Evolutionary conservation across 208 protist species (phyloP), one percentile per base, ranked within the genome.

Genomic region (Spongospora subterranea): DNA sequence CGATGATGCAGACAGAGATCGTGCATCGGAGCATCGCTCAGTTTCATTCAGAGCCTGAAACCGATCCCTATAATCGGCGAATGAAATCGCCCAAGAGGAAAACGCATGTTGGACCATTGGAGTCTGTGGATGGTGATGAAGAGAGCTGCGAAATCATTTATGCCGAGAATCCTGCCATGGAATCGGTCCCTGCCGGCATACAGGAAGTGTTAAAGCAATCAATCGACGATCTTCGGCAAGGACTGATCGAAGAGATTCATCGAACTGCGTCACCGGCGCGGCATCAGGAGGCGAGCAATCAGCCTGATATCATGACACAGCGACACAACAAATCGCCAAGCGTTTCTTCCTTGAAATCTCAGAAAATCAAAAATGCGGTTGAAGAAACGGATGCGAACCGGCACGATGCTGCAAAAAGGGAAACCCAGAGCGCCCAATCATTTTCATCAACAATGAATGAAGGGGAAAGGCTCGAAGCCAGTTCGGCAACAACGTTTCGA

Each of bases 1-100:
- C 71, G 13, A 82, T 82, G 71, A 82, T 82, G 71, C 71, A 82
- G n/a, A 35, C 13, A 35, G 71, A 82, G 6, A 6, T 82, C 6
- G 71, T 35, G 17, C 71, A 82, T 20, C 6, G 71, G 13, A 82
- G 71, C n/a, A 82, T 6, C 40, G n/a, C n/a, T n/a, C n/a, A n/a
- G n/a, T n/a, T n/a, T n/a, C 71, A 82, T 6, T n/a, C 6, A 43
- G 71, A 82, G 35, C 13, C 35, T 6, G 17, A 82, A 39, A 6
- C 17, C 35, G 11, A 43, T 43, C 17, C 71, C 6, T 82, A 20
- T 39, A 13, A 20, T 43, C 71, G 71, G 6, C 71, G 71, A 6
- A 6, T n/a, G 71, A 6, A 35, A n/a, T 82, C 71, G 71, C 40
- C n/a, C 50, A 60, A 60, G 50, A 24, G 24, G n/a, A n/a, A 65